phyloP scores from a whole-genome alignment of 129 eudicot genomes.

The Pittosporum tobira region DNA sequence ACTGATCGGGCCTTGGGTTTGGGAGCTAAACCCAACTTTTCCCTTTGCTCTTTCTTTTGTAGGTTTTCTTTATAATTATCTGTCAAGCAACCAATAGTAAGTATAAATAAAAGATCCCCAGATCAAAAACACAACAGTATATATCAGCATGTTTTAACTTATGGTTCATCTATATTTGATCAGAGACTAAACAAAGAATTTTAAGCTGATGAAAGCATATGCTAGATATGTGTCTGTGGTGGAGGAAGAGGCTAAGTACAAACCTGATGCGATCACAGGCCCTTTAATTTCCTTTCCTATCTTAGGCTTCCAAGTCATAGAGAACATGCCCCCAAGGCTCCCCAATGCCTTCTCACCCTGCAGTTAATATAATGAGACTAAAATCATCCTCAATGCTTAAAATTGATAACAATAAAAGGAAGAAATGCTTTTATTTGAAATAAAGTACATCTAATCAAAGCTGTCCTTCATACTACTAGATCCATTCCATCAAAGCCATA shows the following conservation, averaged over 20 bases:
- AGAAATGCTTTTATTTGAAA: no score
- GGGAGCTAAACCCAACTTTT: constrained; percentile 58
- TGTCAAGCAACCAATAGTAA: constrained; percentile 2
- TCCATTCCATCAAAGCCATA: no score
- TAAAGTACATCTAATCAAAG: no score
- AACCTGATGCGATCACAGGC: constrained; percentile 59
- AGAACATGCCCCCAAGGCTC: constrained; percentile 91
- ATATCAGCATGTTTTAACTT: no score
- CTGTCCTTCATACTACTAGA: no score
- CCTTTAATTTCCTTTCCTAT: constrained; percentile 58
- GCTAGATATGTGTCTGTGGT: no score
- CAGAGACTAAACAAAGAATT: background rate
- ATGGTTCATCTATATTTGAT: no score
- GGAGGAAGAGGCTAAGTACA: constrained; percentile 9
- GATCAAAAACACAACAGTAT: no score
- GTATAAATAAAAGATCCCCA: no score
- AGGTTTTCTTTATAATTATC: constrained; percentile 35
- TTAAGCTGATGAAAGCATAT: no score
- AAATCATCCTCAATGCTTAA: background rate
- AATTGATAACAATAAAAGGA: no score
- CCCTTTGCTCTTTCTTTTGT: constrained; percentile 45
- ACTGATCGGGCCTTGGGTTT: constrained; percentile 32
- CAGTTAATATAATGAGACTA: background rate
- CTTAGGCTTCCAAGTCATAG: constrained; percentile 97
- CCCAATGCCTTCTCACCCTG: constrained; percentile 91